These are phyloP conservation scores for Condylostoma magnum DNA, from an alignment of 169 alveolate genomes.

Conservation along the genomic window DNA sequence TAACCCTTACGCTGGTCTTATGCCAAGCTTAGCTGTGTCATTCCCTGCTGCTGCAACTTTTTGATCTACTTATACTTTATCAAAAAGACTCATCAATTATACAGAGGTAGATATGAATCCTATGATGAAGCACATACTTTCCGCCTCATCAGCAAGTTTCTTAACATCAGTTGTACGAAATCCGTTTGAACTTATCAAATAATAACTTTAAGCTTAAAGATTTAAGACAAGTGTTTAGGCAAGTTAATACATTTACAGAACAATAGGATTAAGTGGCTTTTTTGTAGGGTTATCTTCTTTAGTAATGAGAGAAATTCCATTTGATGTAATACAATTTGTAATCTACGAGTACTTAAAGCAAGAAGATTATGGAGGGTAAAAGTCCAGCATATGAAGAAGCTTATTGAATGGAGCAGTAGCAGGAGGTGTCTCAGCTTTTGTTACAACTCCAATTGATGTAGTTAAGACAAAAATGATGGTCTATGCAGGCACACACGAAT, in stretches of 20 bases:
- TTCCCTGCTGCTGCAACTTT: slow-evolving; percentile 71
- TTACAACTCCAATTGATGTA: slow-evolving; percentile 79
- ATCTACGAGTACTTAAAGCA: slow-evolving; percentile 82
- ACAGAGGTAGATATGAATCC: neutral
- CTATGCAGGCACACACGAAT: neutral
- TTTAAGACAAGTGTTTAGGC: slow-evolving; percentile 62
- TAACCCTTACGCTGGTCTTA: slow-evolving; percentile 50
- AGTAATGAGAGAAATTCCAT: slow-evolving; percentile 89
- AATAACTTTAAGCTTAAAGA: slow-evolving; percentile 85
- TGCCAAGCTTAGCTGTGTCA: slow-evolving; percentile 52
- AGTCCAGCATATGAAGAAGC: neutral
- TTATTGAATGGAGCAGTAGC: slow-evolving; percentile 59
- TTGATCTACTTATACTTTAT: slow-evolving; percentile 47
- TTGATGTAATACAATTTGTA: slow-evolving; percentile 86
- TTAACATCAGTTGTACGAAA: slow-evolving; percentile 67
- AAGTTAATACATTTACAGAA: slow-evolving; percentile 55
- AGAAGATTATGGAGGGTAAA: slow-evolving; percentile 27
- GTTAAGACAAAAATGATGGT: slow-evolving; percentile 67
- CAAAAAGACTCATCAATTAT: slow-evolving; percentile 25
- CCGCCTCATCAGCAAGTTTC: slow-evolving; percentile 57
- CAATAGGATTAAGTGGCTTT: slow-evolving; percentile 79
- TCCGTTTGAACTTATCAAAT: slow-evolving; percentile 92
- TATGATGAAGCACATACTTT: slow-evolving; percentile 36
- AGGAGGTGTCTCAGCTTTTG: slow-evolving; percentile 66
- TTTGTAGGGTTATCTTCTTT: slow-evolving; percentile 82